Conservation (phyloP, 805 yeast genomes). For the Torulaspora delbrueckii region DNA sequence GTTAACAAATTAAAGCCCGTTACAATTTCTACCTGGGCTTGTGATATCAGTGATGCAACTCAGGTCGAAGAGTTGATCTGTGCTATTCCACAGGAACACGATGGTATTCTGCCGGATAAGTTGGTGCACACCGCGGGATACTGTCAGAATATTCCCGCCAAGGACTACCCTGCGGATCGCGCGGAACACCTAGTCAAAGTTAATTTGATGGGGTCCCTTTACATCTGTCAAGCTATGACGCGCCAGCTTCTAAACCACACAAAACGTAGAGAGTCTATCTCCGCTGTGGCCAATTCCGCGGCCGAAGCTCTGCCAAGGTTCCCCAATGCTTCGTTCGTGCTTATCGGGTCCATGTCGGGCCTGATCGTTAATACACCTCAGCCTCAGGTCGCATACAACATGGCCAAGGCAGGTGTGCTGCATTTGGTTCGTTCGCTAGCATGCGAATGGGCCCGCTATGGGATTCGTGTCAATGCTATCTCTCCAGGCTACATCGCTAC, state of each 20-base stretch:
- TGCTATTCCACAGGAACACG: slow-evolving; percentile 49
- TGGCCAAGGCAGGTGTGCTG: slow-evolving; percentile 83
- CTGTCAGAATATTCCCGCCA: slow-evolving; percentile 75
- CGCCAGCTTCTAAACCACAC: slow-evolving; percentile 16
- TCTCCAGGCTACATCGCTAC: slow-evolving; percentile 80
- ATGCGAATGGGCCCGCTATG: slow-evolving; percentile 75
- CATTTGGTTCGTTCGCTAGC: slow-evolving; percentile 73
- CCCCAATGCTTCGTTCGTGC: slow-evolving; percentile 47
- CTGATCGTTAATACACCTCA: slow-evolving; percentile 74
- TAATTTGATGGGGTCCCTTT: slow-evolving; percentile 68
- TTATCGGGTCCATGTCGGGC: slow-evolving; percentile 78
- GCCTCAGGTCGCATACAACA: slow-evolving; percentile 75
- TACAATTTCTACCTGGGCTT: slow-evolving; percentile 57
- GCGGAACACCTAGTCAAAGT: slow-evolving; percentile 67
- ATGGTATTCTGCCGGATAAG: slow-evolving; percentile 57
- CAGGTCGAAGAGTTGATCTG: slow-evolving; percentile 53
- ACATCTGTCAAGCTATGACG: slow-evolving; percentile 40
- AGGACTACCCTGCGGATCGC: slow-evolving; percentile 66
- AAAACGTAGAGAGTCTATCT: slow-evolving; percentile 51
- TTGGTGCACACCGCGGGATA: slow-evolving; percentile 80
- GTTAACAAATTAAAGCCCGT: slow-evolving; percentile 31
- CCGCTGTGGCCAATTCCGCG: slow-evolving; percentile 37
- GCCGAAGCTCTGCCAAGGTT: slow-evolving; percentile 33
- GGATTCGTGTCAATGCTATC: slow-evolving; percentile 70
- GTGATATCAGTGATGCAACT: slow-evolving; percentile 64